Evolutionary conservation across 306 rosid genomes (phyloP).

Genomic region (Acacia crassicarpa): DNA sequence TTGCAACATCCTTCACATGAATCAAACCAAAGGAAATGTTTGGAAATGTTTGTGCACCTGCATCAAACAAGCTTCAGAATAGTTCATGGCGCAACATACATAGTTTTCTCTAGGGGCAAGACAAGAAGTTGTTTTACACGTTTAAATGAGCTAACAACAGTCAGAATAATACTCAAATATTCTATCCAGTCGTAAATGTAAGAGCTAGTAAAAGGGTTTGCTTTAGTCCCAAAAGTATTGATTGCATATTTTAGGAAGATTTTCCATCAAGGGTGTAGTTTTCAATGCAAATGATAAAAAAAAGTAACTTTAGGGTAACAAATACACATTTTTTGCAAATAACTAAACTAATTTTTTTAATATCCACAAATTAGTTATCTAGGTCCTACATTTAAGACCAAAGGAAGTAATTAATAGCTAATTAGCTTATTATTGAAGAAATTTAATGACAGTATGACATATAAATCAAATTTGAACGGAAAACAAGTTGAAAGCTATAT

Average conservation of each 20-base stretch:
- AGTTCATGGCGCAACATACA: not conserved
- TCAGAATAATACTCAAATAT: not conserved
- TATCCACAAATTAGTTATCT: too few relatives aligned
- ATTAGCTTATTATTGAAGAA: not conserved
- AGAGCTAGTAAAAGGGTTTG: too few relatives aligned
- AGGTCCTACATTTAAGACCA: too few relatives aligned
- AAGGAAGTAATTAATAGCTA: too few relatives aligned
- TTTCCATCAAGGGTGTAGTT: too few relatives aligned
- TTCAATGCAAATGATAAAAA: too few relatives aligned
- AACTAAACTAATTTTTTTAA: too few relatives aligned
- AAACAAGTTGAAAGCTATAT: not conserved
- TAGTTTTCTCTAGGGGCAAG: not conserved
- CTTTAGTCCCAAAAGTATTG: too few relatives aligned
- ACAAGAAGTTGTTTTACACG: not conserved
- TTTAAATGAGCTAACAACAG: not conserved
- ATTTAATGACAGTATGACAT: not conserved
- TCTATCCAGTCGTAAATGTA: too few relatives aligned
- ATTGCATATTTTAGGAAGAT: too few relatives aligned
- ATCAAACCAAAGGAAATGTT: conserved; percentile 28
- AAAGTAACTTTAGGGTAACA: too few relatives aligned
- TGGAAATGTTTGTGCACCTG: conserved; percentile 61
- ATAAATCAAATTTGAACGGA: not conserved
- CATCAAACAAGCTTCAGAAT: conserved; percentile 29
- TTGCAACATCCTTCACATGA: conserved; percentile 5
- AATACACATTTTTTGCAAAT: too few relatives aligned